Evolutionary conservation across 257 asterid species (phyloP), one percentile per base, ranked within the genome.

Genomic region (Ehretia macrophylla): DNA sequence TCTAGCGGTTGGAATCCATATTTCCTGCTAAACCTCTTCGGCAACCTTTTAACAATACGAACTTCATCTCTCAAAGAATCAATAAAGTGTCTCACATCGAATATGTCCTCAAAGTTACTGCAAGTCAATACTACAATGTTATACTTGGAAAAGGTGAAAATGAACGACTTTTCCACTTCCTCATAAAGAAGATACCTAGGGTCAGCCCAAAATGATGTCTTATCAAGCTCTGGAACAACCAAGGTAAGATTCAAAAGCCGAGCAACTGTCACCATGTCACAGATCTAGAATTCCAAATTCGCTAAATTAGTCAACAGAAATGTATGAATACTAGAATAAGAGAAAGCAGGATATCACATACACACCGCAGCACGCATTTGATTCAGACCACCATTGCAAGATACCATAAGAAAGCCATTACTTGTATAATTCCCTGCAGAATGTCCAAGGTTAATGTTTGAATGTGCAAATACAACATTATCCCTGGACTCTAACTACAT

Each of bases 281-380:
- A 93, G 55, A 93, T 93, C 99, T 93, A 77, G 65, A 73, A 74
- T 55, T 52, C 55, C 72, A 71, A 66, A 58, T n/a, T 55, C 64
- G 20, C 59, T 16, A 60, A 8, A 56, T 76, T 48, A 67, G 73
- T 59, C 67, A 59, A 14, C 50, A 37, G 8, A 45, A 66, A 11
- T 62, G 49, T 58, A 58, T 51, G 56, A 50, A 60, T 53, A 53
- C 10, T 11, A 19, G 0, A 13, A 19, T 13, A 59, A 49, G 56
- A 35, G 19, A 55, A 65, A 55, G 40, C 40, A 11, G 39, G 51
- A 27, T 50, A 68, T 14, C n/a, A 65, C 35, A 61, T 57, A 56
- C 85, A 5, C 62, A 93, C 99, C 79, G 92, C 97, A 57, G 99
- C 78, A 53, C 99, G 96, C 97, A 90, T 90, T 77, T 90, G 97